Percentiles rank a stretch among this genome's conserved stretches.
Evolutionary conservation across 768 basidiomycete species (phyloP).

Genomic region (Leccinum uliginosum): DNA sequence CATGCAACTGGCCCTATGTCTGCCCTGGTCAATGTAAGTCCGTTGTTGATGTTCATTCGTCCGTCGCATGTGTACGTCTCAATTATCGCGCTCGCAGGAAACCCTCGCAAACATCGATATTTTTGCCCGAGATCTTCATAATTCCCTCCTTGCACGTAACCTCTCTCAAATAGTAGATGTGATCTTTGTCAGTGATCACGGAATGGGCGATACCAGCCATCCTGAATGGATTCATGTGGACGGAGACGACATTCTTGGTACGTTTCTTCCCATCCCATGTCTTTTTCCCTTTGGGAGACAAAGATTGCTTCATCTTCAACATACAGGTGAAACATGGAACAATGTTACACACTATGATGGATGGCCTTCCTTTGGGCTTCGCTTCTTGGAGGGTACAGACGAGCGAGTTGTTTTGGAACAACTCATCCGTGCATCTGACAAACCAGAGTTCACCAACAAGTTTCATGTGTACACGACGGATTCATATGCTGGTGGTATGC

Average conservation of each 20-base stretch:
- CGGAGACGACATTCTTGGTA: slow-evolving; percentile 32
- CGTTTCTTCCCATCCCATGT: not conserved
- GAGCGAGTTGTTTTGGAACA: slow-evolving; percentile 48
- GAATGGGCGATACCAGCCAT: slow-evolving; percentile 88
- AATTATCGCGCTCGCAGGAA: slow-evolving; percentile 34
- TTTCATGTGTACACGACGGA: slow-evolving; percentile 53
- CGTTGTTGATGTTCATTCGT: not conserved
- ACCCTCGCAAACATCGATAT: slow-evolving; percentile 65
- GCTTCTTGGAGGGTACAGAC: slow-evolving; percentile 63
- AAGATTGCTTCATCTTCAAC: not conserved
- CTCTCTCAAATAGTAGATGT: slow-evolving; percentile 81
- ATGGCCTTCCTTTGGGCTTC: slow-evolving; percentile 86
- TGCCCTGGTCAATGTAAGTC: slow-evolving; percentile 61
- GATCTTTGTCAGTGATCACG: slow-evolving; percentile 86
- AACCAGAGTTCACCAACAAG: slow-evolving; percentile 39
- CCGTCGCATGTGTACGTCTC: not conserved
- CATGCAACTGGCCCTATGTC: slow-evolving; percentile 70
- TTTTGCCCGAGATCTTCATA: slow-evolving; percentile 69
- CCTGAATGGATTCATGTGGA: slow-evolving; percentile 76
- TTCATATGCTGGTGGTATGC: slow-evolving; percentile 21
- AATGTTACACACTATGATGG: slow-evolving; percentile 62
- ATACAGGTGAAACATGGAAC: slow-evolving; percentile 22
- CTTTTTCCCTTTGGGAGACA: not conserved
- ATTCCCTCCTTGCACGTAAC: slow-evolving; percentile 62
- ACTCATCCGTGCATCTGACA: slow-evolving; percentile 49